phyloP scores from a whole-genome alignment of 2,329 filamentous ascomycete species.

The Tolypocladium amazonense region DNA sequence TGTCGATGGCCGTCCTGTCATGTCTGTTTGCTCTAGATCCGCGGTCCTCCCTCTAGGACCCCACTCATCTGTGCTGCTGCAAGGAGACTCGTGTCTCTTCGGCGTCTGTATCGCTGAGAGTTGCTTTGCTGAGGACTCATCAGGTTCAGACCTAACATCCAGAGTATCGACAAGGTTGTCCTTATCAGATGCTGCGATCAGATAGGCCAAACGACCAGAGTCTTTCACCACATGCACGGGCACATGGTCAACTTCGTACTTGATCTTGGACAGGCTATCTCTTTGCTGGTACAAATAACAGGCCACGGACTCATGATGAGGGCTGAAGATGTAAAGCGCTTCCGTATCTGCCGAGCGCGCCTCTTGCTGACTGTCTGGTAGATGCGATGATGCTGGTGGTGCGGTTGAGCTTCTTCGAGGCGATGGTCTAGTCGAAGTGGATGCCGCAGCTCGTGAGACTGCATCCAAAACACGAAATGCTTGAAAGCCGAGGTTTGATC shows the following conservation, averaged over 20 bases:
- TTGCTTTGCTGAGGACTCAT: neutral
- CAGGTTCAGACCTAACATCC: neutral
- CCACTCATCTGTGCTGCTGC: neutral
- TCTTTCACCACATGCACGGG: constrained; percentile 3
- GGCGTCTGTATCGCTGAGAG: too few species aligned
- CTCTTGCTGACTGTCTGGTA: neutral
- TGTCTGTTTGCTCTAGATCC: neutral
- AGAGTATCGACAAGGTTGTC: neutral
- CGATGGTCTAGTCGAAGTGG: neutral
- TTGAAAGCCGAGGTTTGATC: neutral
- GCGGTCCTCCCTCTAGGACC: neutral
- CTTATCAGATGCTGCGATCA: constrained; percentile 2
- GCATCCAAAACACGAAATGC: constrained; percentile 1
- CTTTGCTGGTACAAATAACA: constrained; percentile 5
- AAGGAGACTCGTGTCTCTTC: neutral
- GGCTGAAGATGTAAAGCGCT: constrained; percentile 6
- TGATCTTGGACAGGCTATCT: neutral
- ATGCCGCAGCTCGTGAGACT: neutral
- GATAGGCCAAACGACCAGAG: constrained; percentile 3
- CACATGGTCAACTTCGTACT: constrained; percentile 6
- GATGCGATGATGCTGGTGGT: neutral
- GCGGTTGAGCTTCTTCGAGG: neutral
- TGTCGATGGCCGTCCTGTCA: neutral
- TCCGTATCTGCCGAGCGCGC: neutral
- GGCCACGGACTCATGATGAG: constrained; percentile 1